Evolutionary conservation across 768 basidiomycete species (phyloP), one percentile per base, ranked within the genome.

Genomic region (Podaxis sp.): DNA sequence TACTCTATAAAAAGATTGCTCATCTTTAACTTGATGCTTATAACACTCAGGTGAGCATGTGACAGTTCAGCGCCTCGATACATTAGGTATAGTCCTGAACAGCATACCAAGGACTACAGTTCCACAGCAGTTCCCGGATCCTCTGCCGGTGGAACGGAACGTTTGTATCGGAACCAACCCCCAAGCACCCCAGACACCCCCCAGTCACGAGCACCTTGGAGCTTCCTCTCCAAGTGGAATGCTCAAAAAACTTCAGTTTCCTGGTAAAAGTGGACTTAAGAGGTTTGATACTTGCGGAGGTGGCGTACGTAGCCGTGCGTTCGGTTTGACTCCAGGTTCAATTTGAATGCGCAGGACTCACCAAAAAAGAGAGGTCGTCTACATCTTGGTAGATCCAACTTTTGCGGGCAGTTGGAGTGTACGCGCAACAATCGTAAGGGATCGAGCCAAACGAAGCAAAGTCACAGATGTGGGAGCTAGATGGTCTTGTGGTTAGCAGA

Each of bases 261-360:
- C 83, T 0, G 74, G 75, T 49, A 94, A 84, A 70, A 95, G 91
- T 1, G 75, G 71, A 44, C 87, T 83, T 28, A 93, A 0, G 88
- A 85, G 93, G 95, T 95, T 72, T 95, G 93, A 73, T 95, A 93
- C 5, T 93, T 93, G 57, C 89, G 87, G 39, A 95, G 83, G 67
- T 96, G 93, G 70, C 95, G 92, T 30, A 93, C 56, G 67, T 95
- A 96, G 2, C 89, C 89, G 15, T 82, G 79, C 3, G 79, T 78
- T 73, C 1, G 76, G 74, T 26, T 69, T 70, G 56, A 73, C 71
- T 15, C 61, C n/a, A 7, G 28, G 7, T 6, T 24, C 39, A 8
- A 49, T 15, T 17, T 64, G 15, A 30, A 12, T 46, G 55, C 22
- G 40, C 30, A 39, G 24, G 51, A 30, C 52, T 66, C 63, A 56